These are phyloP conservation scores for Sanghuangporus baumii DNA, from an alignment of 1,284 basidiomycete species.

Conservation along the genomic window DNA sequence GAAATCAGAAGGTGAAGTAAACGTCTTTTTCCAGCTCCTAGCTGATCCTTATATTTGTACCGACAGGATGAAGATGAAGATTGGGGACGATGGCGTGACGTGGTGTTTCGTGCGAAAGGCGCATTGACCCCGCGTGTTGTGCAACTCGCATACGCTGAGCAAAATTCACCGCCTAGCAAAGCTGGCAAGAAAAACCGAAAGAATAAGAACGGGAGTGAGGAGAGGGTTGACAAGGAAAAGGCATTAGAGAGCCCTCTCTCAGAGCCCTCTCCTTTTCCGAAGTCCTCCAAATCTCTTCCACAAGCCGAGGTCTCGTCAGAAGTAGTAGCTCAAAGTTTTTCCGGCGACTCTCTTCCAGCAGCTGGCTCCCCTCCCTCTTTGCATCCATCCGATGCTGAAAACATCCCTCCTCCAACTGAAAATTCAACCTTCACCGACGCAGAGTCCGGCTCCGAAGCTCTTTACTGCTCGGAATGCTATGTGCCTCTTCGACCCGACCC, in stretches of 20 bases:
- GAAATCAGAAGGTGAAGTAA: constrained; percentile 71
- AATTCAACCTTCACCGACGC: not conserved
- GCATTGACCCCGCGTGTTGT: constrained; percentile 46
- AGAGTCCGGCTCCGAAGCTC: constrained; percentile 20
- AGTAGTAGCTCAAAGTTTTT: not conserved
- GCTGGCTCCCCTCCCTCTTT: not conserved
- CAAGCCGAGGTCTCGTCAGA: not conserved
- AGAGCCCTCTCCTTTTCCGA: not conserved
- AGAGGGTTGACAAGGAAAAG: not conserved
- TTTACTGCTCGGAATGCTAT: constrained; percentile 84
- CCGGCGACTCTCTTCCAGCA: not conserved
- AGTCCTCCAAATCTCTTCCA: not conserved
- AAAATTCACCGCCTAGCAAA: constrained; percentile 1
- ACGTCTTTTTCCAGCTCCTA: not conserved
- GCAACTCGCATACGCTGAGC: constrained; percentile 21
- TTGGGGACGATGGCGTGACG: constrained; percentile 86
- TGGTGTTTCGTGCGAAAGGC: constrained; percentile 71
- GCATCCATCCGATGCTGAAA: not conserved
- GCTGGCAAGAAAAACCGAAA: constrained; percentile 1
- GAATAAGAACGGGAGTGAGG: not conserved
- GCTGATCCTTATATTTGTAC: constrained; percentile 9
- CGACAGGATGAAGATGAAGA: constrained; percentile 83
- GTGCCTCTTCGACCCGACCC: constrained; percentile 89
- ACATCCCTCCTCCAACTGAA: not conserved
- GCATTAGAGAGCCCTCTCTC: not conserved